Evolutionary conservation across 164 flowering plant species (phyloP), one percentile per base, ranked within the genome.

Genomic region (Tinospora cordifolia): DNA sequence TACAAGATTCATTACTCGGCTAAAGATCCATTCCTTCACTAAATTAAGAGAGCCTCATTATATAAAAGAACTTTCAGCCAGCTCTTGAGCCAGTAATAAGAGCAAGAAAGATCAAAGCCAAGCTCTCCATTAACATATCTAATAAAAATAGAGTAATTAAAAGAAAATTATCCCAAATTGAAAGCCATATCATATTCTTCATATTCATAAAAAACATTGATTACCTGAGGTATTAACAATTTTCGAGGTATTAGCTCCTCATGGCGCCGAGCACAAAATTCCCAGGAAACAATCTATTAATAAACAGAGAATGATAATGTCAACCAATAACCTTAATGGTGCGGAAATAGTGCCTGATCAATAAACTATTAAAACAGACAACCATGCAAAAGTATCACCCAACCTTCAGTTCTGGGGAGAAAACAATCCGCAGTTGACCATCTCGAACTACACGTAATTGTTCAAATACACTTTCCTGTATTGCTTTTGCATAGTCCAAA

Each of bases 371-470:
- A 6, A 39, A 4, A 69, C 62, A 69, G 65, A 41, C 12, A 49
- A 1, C 12, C 24, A 17, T 19, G 60, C 8, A 54, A n/a, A 71
- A 64, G 19, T 26, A 38, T 17, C 2, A 17, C 27, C 67, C 19
- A 67, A 95, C 99, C 99, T 95, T 95, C 38, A 95, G 81, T 66
- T 95, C 99, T 19, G 87, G 83, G 24, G 97, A 88, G 79, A 95
- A 95, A 69, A 95, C 97, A 60, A 95, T 87, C 63, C 99, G 93
- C 62, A 95, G 92, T 73, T 87, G 98, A 70, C 99, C 99, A 76
- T 95, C 99, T 70, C 99, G 97, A 67, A 95, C 98, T 63, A 95
- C 99, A 69, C 98, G 96, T 67, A 95, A 88, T 69, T 92, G 97
- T 80, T 95, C 98, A 82, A 92, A 95, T 25, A 95, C 99, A 84